Percentiles rank a stretch among this genome's conserved stretches.
These are phyloP conservation scores for Fusarium staphyleae DNA, from an alignment of 2,329 filamentous ascomycete genomes.

Conservation along the genomic window DNA sequence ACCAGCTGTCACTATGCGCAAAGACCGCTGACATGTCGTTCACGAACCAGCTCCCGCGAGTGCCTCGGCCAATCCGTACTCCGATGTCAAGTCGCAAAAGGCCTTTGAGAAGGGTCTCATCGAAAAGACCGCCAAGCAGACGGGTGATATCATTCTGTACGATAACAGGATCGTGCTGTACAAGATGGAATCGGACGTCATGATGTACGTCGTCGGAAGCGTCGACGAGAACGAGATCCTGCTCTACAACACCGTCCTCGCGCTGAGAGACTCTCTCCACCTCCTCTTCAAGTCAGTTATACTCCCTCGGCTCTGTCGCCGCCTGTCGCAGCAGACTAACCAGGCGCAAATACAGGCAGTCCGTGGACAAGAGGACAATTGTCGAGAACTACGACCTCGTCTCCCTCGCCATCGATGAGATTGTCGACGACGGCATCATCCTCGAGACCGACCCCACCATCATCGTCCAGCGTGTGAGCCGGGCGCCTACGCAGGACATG, in stretches of 20 bases:
- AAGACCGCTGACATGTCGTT: conserved; percentile 42
- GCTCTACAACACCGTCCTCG: conserved; percentile 91
- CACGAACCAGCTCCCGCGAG: conserved; percentile 48
- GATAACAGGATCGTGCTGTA: conserved; percentile 96
- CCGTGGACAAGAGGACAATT: conserved; percentile 95
- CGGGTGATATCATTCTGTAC: conserved; percentile 94
- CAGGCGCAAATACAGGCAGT: conserved; percentile 67
- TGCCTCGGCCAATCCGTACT: conserved; percentile 76
- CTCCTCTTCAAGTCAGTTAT: conserved; percentile 83
- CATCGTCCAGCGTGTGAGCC: conserved; percentile 89
- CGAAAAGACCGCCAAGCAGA: conserved; percentile 96
- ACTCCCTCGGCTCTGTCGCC: background rate
- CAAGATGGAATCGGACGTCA: conserved; percentile 97
- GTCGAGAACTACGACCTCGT: conserved; percentile 99
- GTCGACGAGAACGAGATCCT: conserved; percentile 97
- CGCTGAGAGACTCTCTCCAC: conserved; percentile 87
- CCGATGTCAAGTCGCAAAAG: conserved; percentile 91
- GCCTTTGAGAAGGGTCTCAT: conserved; percentile 95
- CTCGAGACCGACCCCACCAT: conserved; percentile 96
- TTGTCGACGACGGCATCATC: conserved; percentile 93
- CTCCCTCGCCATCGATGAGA: conserved; percentile 92
- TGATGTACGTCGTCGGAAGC: conserved; percentile 91
- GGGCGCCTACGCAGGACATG: conserved; percentile 88
- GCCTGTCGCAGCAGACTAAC: conserved; percentile 10
- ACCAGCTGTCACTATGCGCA: conserved; percentile 33